These are phyloP conservation scores for Mycosphaerella sp. DNA, from an alignment of 2,329 filamentous ascomycete genomes.

Conservation along the genomic window DNA sequence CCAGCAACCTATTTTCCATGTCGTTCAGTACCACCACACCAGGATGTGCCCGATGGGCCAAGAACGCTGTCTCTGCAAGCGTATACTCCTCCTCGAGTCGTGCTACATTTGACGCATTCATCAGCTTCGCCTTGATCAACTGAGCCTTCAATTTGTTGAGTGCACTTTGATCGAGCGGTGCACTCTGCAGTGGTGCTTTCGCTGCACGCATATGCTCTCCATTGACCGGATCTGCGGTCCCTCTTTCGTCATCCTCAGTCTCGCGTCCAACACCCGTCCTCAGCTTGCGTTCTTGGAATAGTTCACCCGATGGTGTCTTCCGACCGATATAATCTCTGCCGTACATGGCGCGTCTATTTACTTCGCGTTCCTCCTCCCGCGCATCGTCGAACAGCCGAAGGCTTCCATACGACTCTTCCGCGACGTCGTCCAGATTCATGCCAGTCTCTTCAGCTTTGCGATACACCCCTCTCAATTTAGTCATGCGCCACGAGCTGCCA, in stretches of 20 bases:
- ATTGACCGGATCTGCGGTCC: constrained; percentile 40
- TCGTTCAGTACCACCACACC: constrained; percentile 74
- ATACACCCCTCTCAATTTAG: constrained; percentile 82
- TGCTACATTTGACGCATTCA: constrained; percentile 75
- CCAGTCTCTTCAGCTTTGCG: constrained; percentile 67
- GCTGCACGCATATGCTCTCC: constrained; percentile 55
- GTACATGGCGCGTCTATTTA: constrained; percentile 76
- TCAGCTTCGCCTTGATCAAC: constrained; percentile 84
- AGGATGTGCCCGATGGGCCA: constrained; percentile 50
- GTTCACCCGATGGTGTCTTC: constrained; percentile 78
- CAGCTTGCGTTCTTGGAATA: constrained; percentile 70
- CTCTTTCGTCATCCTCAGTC: constrained; percentile 28
- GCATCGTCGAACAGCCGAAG: constrained; percentile 85
- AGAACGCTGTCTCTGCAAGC: constrained; percentile 59
- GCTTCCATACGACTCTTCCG: constrained; percentile 72
- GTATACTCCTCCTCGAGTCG: constrained; percentile 81
- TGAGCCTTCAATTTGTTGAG: constrained; percentile 88
- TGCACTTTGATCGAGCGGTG: constrained; percentile 64
- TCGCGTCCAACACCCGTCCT: constrained; percentile 48
- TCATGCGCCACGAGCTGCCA: constrained; percentile 95
- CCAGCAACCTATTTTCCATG: constrained; percentile 85
- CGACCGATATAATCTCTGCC: constrained; percentile 79
- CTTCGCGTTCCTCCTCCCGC: constrained; percentile 83
- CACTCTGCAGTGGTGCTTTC: constrained; percentile 44
- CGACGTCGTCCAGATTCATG: constrained; percentile 71